Evolutionary conservation across 2,329 filamentous ascomycete species (phyloP).

Genomic region (Phyllosticta ampelicida): DNA sequence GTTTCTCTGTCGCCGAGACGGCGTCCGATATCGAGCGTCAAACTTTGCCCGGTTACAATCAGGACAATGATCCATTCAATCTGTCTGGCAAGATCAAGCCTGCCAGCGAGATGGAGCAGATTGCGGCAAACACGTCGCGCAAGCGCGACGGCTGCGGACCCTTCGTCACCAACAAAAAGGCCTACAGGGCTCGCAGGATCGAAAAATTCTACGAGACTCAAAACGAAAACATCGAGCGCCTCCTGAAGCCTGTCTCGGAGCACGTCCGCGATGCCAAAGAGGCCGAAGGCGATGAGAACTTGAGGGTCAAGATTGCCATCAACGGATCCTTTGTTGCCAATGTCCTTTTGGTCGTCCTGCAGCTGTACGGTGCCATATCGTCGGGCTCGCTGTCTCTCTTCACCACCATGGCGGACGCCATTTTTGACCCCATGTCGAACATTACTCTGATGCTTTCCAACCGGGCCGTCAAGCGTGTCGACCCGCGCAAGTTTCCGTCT

Average conservation of each 20-base stretch:
- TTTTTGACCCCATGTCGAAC: conserved; percentile 89
- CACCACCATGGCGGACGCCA: conserved; percentile 90
- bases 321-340: conserved; percentile 67
- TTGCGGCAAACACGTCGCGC: conserved; percentile 69
- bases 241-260: conserved; percentile 88
- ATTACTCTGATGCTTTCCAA: conserved; percentile 76
- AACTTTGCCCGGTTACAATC: conserved; percentile 47
- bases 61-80: conserved; percentile 68
- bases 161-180: conserved; percentile 32
- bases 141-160: conserved; percentile 52
- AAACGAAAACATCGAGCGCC: conserved; percentile 84
- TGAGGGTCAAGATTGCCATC: conserved; percentile 62
- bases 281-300: conserved; percentile 67
- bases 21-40: conserved; percentile 35
- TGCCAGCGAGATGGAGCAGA: conserved; percentile 61
- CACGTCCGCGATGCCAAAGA: conserved; percentile 74
- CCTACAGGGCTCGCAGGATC: conserved; percentile 45
- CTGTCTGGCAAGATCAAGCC: conserved; percentile 71
- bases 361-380: conserved; percentile 78
- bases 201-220: conserved; percentile 80
- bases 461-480: conserved; percentile 78
- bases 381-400: conserved; percentile 91
- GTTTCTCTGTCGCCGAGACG: conserved; percentile 19
- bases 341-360: conserved; percentile 63
- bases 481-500: conserved; percentile 75